Conservation (phyloP, 208 protist species). For the Leishmania guyanensis region DNA sequence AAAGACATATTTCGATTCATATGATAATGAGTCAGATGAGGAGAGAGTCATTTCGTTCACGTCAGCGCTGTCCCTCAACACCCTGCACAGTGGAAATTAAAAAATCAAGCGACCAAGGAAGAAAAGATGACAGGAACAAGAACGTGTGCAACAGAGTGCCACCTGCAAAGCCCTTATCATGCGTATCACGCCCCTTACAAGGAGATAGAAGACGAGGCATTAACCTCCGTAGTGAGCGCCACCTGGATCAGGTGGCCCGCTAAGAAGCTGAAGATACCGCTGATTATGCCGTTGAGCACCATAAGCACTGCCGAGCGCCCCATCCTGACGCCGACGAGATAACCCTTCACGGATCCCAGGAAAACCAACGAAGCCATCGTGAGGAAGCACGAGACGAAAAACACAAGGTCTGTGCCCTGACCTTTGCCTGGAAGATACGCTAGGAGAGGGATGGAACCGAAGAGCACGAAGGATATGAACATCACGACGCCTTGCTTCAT, state of each 20-base stretch:
- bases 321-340: conserved; percentile 76
- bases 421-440: conserved; percentile 80
- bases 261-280: conserved; percentile 82
- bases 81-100: background rate
- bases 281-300: conserved; percentile 86
- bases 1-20: background rate
- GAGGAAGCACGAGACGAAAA: conserved; percentile 81
- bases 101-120: background rate
- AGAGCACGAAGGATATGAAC: conserved; percentile 94
- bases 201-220: background rate
- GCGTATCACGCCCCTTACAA: background rate
- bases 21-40: background rate
- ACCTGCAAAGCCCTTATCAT: background rate
- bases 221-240: conserved; percentile 42
- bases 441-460: conserved; percentile 90
- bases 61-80: background rate
- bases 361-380: conserved; percentile 76
- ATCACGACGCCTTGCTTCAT: conserved; percentile 92
- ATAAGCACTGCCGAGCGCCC: conserved; percentile 72
- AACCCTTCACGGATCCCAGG: conserved; percentile 88
- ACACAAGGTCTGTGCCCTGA: conserved; percentile 71
- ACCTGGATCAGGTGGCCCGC: conserved; percentile 74
- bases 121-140: background rate
- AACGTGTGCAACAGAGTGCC: background rate
- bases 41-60: background rate